These are phyloP conservation scores for Arthrobotrys sphaeroides DNA, from an alignment of 2,329 filamentous ascomycete genomes.

Conservation along the genomic window DNA sequence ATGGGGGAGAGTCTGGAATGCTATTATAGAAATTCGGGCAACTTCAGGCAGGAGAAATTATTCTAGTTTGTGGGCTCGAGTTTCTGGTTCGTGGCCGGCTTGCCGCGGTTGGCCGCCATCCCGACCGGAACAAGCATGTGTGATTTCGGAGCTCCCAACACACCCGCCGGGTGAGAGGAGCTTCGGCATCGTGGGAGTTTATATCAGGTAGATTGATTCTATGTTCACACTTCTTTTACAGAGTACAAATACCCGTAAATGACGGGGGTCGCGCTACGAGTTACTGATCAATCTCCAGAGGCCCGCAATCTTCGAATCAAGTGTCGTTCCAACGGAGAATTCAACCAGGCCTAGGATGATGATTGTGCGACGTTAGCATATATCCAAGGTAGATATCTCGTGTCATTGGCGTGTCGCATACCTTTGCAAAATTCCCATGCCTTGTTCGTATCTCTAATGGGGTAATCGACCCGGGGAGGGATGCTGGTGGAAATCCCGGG, in stretches of 20 bases:
- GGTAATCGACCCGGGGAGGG: slow-evolving; percentile 81
- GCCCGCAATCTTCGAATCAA: slow-evolving; percentile 37
- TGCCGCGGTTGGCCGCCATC: slow-evolving; percentile 39
- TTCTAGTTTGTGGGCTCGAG: background rate
- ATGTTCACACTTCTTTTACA: background rate
- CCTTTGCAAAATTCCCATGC: slow-evolving; percentile 72
- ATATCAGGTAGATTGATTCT: background rate
- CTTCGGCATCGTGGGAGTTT: slow-evolving; percentile 13
- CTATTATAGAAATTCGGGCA: background rate
- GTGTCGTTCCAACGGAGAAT: slow-evolving; percentile 38
- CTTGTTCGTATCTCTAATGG: slow-evolving; percentile 71
- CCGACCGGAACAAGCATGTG: slow-evolving; percentile 16
- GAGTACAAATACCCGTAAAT: background rate
- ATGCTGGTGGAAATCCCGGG: slow-evolving; percentile 76
- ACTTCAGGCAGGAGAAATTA: slow-evolving; percentile 1
- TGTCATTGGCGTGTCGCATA: slow-evolving; percentile 12
- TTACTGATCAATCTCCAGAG: slow-evolving; percentile 45
- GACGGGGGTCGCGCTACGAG: slow-evolving; percentile 14
- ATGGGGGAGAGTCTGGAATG: background rate
- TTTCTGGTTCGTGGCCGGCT: slow-evolving; percentile 27
- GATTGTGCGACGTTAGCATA: background rate
- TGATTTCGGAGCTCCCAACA: slow-evolving; percentile 22
- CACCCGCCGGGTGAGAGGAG: slow-evolving; percentile 30
- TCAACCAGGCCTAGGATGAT: slow-evolving; percentile 29
- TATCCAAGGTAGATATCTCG: background rate